These are phyloP conservation scores for Cytospora piceicola DNA, from an alignment of 2,329 filamentous ascomycete species.

Conservation along the genomic window DNA sequence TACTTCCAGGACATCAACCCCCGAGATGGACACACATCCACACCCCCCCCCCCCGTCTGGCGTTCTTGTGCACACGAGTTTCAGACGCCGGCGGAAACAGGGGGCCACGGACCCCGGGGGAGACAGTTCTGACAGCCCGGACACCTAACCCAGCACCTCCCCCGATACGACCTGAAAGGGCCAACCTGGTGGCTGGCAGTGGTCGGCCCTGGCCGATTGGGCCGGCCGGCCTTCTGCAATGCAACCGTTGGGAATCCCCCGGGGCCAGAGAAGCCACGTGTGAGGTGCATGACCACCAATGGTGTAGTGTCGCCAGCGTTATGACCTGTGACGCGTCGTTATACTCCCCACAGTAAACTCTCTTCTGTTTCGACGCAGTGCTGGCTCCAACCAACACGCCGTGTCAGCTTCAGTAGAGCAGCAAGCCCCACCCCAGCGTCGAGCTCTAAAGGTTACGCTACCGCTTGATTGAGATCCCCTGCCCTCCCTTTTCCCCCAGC, in stretches of 20 bases:
- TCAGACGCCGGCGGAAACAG: slow-evolving; percentile 13
- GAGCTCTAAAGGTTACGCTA: background rate
- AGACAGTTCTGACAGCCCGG: slow-evolving; percentile 26
- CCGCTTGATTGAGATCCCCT: slow-evolving; percentile 14
- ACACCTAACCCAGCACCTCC: slow-evolving; percentile 23
- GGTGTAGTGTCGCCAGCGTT: slow-evolving; percentile 1
- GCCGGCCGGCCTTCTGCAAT: slow-evolving; percentile 24
- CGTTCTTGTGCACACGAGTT: slow-evolving; percentile 6
- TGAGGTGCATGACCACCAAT: slow-evolving; percentile 12
- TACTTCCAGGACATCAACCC: background rate
- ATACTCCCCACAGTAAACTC: background rate
- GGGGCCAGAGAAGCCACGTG: slow-evolving; percentile 22
- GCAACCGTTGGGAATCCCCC: slow-evolving; percentile 21
- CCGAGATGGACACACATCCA: slow-evolving; percentile 1
- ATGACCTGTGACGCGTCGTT: background rate
- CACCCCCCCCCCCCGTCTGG: slow-evolving; percentile 5
- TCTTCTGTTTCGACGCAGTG: background rate
- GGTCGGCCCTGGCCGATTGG: slow-evolving; percentile 14
- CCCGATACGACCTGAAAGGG: slow-evolving; percentile 4
- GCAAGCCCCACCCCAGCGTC: slow-evolving; percentile 11
- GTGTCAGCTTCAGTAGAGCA: slow-evolving; percentile 6
- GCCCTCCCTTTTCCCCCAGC: slow-evolving; percentile 5
- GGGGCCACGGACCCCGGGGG: slow-evolving; percentile 16
- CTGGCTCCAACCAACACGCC: background rate
- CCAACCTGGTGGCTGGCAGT: slow-evolving; percentile 22